Conservation (phyloP, 257 asterid species). For the Solanum bulbocastanum region DNA sequence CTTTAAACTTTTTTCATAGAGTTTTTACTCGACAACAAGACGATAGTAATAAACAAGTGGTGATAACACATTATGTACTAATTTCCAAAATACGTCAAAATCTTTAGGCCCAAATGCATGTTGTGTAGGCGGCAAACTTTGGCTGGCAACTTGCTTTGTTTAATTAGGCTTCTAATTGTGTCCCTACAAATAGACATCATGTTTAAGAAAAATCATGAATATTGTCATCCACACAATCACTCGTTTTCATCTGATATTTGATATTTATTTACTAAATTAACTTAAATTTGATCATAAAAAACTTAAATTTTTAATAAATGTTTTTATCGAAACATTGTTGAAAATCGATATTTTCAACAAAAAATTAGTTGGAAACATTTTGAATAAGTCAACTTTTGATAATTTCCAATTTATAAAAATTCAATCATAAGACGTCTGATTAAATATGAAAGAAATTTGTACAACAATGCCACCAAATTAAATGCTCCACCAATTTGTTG, state of each 20-base stretch:
- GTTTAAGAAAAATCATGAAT: not conserved
- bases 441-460: not conserved
- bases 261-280: not conserved
- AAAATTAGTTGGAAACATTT: not conserved
- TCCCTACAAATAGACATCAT: not conserved
- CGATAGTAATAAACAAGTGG: not conserved
- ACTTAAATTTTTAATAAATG: rapidly evolving
- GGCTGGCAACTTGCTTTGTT: not conserved
- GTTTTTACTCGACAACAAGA: not conserved
- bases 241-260: not conserved
- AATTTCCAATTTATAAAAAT: not conserved
- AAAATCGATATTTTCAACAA: not conserved
- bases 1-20: too few relatives aligned
- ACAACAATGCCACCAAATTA: not conserved
- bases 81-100: not conserved
- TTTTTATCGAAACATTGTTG: not conserved
- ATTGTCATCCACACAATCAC: not conserved
- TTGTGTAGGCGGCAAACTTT: not conserved
- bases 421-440: not conserved
- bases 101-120: not conserved
- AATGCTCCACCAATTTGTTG: not conserved
- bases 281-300: rapidly evolving
- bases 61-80: not conserved
- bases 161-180: not conserved
- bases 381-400: not conserved